Conservation (phyloP, 2,329 filamentous ascomycete species). For the Fusarium hostae region DNA sequence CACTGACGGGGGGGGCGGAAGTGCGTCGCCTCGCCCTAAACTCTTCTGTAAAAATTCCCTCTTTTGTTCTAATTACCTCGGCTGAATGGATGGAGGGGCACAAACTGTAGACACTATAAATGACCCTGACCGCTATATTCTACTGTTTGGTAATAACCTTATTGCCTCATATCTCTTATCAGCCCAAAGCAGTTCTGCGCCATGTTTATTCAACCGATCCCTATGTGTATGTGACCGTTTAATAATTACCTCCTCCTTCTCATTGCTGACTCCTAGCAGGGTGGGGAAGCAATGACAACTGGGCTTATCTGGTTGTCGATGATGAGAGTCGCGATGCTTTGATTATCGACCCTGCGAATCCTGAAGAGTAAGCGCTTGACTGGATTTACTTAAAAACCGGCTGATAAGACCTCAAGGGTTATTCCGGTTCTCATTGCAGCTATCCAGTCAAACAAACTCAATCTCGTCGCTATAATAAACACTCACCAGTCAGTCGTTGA, state of each 20-base stretch:
- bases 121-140: background rate
- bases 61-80: background rate
- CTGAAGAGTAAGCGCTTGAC: background rate
- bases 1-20: background rate
- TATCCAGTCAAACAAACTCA: background rate
- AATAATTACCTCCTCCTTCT: background rate
- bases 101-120: background rate
- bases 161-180: background rate
- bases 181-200: background rate
- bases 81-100: background rate
- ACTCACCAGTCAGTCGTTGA: background rate
- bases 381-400: rapidly evolving
- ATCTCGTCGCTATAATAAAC: background rate
- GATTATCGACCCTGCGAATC: background rate
- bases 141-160: background rate
- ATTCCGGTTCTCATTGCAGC: background rate
- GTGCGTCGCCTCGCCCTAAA: background rate
- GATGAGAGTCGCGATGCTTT: background rate
- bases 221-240: background rate
- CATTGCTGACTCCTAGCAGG: background rate
- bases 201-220: background rate
- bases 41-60: background rate
- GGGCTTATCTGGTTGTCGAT: background rate
- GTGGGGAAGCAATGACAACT: background rate
- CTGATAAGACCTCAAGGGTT: background rate